phyloP scores from a whole-genome alignment of 805 yeast species.

The Phaffomyces thermotolerans region DNA sequence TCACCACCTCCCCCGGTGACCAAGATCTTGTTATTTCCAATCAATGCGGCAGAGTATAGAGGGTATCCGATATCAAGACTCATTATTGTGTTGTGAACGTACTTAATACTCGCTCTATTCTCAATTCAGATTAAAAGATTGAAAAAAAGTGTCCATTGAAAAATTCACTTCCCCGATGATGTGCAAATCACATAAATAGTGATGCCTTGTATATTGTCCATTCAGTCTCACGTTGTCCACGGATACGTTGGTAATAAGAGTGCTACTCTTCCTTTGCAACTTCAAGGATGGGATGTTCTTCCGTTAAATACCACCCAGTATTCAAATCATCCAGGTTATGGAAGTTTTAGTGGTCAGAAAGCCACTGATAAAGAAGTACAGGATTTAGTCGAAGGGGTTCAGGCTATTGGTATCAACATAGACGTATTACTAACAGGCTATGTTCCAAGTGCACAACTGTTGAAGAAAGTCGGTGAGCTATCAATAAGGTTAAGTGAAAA shows the following conservation, averaged over 20 bases:
- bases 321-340: slow-evolving; percentile 91
- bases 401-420: slow-evolving; percentile 35
- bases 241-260: slow-evolving; percentile 95
- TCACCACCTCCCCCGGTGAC: slow-evolving; percentile 96
- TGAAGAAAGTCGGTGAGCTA: slow-evolving; percentile 42
- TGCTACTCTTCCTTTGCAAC: slow-evolving; percentile 82
- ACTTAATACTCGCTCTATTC: no score
- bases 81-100: not conserved
- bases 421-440: slow-evolving; percentile 76
- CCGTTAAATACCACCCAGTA: slow-evolving; percentile 80
- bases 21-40: slow-evolving; percentile 50
- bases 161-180: not conserved
- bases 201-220: slow-evolving; percentile 34
- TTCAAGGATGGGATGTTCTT: slow-evolving; percentile 90
- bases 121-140: not conserved
- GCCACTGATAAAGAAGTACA: slow-evolving; percentile 38
- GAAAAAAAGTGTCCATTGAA: not conserved
- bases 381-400: slow-evolving; percentile 50
- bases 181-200: not conserved
- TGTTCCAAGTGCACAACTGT: slow-evolving; percentile 52
- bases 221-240: slow-evolving; percentile 90
- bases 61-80: slow-evolving; percentile 42
- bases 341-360: slow-evolving; percentile 52
- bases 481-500: slow-evolving; percentile 18
- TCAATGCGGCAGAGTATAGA: slow-evolving; percentile 69